Percentiles rank a stretch among this genome's conserved stretches.
Evolutionary conservation across 208 protist species (phyloP).

Genomic region (Paratrypanosoma confusum): DNA sequence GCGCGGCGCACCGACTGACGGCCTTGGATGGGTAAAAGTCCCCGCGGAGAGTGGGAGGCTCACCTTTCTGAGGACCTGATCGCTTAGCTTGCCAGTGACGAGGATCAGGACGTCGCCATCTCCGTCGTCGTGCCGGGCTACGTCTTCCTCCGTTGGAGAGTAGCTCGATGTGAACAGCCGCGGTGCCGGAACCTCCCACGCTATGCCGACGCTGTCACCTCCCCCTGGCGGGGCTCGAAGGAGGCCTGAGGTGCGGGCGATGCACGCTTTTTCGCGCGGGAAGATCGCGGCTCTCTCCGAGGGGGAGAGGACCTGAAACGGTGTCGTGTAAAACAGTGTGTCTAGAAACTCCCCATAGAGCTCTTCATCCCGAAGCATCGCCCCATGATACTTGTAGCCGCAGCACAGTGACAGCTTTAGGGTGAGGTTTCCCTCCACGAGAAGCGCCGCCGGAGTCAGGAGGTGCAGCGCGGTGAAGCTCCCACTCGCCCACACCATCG

Average conservation of each 20-base stretch:
- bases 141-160: constrained; percentile 15
- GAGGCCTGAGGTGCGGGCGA: constrained; percentile 24
- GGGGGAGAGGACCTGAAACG: constrained; percentile 51
- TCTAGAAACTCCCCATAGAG: constrained; percentile 61
- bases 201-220: no score
- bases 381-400: constrained; percentile 59
- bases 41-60: neutral
- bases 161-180: constrained; percentile 12
- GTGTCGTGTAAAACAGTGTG: constrained; percentile 63
- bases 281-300: constrained; percentile 59
- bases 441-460: constrained; percentile 55
- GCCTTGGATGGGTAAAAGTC: neutral
- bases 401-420: constrained; percentile 77
- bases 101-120: constrained; percentile 82
- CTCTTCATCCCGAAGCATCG: constrained; percentile 33
- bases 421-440: constrained; percentile 29
- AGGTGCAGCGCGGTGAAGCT: constrained; percentile 41
- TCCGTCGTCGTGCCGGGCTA: constrained; percentile 30
- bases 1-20: neutral
- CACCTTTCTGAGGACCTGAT: constrained; percentile 1
- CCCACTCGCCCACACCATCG: constrained; percentile 77
- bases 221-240: neutral
- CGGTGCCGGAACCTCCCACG: constrained; percentile 28
- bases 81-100: constrained; percentile 36
- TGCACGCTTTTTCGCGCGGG: constrained; percentile 26